Percentiles rank a stretch among this genome's conserved stretches.
phyloP scores from a whole-genome alignment of 2,329 filamentous ascomycete genomes.

The Phyllosticta citrichinensis region DNA sequence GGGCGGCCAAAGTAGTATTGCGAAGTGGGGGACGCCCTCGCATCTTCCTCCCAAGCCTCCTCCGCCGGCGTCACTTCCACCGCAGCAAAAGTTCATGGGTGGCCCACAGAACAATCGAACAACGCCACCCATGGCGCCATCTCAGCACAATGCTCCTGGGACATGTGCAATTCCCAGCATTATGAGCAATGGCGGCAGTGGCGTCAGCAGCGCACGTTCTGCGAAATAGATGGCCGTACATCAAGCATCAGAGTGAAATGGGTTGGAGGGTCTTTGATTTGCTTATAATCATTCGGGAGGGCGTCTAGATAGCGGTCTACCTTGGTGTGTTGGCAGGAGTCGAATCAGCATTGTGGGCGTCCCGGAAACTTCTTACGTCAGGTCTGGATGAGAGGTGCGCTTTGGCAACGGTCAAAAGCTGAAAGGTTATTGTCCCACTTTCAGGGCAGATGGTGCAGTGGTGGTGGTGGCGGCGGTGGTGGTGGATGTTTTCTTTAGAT shows the following conservation, averaged over 20 bases:
- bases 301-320: constrained; percentile 6
- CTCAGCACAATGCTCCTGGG: constrained; percentile 3
- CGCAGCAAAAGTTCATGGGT: constrained; percentile 21
- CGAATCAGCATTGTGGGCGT: constrained; percentile 7
- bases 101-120: neutral
- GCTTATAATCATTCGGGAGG: neutral
- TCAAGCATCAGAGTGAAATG: neutral
- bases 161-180: constrained; percentile 10
- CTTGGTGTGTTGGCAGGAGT: constrained; percentile 4
- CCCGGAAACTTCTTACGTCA: constrained; percentile 2
- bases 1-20: constrained; percentile 37
- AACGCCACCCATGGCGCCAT: neutral
- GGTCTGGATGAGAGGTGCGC: constrained; percentile 6
- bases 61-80: constrained; percentile 27
- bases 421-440: neutral
- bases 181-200: constrained; percentile 1
- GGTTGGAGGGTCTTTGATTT: neutral
- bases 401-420: constrained; percentile 8
- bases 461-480: neutral
- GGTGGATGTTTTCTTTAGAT: neutral
- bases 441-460: neutral
- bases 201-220: constrained; percentile 7
- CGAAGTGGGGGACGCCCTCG: constrained; percentile 47
- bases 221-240: constrained; percentile 1
- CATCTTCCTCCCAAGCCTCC: constrained; percentile 47